These are phyloP conservation scores for Thraustochytrium sp. DNA, from an alignment of 352 stramenopile species.

Conservation along the genomic window DNA sequence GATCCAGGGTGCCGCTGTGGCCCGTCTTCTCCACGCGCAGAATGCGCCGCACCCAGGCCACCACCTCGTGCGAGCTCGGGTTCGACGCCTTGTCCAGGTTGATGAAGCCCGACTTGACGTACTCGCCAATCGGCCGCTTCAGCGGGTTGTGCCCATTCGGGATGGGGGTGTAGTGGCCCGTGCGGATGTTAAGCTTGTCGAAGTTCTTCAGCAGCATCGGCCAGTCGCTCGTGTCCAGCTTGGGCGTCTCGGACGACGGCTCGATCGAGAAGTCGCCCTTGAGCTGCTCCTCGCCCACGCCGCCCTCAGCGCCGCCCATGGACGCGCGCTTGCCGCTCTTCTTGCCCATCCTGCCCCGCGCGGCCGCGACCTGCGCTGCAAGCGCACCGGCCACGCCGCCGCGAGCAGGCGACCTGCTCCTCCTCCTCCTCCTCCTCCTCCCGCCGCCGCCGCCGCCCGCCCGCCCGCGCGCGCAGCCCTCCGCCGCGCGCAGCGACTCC, in stretches of 20 bases:
- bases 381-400: too few species aligned
- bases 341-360: slow-evolving; percentile 17
- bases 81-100: slow-evolving; percentile 99
- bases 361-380: too few species aligned
- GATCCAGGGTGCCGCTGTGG: slow-evolving; percentile 97
- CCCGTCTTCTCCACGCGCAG: slow-evolving; percentile 99
- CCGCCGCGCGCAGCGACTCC: too few species aligned
- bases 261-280: slow-evolving; percentile 49
- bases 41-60: slow-evolving; percentile 99
- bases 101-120: slow-evolving; percentile 98
- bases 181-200: slow-evolving; percentile 95
- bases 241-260: slow-evolving; percentile 34
- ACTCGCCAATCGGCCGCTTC: slow-evolving; percentile 92
- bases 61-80: slow-evolving; percentile 97
- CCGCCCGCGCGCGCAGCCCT: too few species aligned
- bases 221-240: slow-evolving; percentile 65
- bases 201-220: slow-evolving; percentile 99
- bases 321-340: not conserved
- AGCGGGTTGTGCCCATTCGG: slow-evolving; percentile 89
- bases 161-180: slow-evolving; percentile 98
- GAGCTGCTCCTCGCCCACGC: slow-evolving; percentile 39
- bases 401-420: too few species aligned
- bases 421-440: too few species aligned
- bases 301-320: not conserved
- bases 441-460: too few species aligned